Evolutionary conservation across 1,139 yeast genomes (phyloP), one percentile per base, ranked within the genome.

Genomic region (Zygotorulaspora mrakii): DNA sequence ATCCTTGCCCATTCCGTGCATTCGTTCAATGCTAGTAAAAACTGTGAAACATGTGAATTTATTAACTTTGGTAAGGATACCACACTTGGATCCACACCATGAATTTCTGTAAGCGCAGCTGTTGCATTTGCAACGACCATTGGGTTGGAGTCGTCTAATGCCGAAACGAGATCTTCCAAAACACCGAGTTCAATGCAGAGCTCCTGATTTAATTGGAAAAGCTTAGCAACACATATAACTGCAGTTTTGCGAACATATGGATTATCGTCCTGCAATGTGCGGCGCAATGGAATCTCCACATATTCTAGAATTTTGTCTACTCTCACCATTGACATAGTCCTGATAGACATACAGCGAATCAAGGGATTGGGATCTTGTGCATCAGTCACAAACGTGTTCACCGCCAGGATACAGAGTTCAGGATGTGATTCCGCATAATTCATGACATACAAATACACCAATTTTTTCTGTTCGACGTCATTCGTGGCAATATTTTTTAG

Each of bases 1-100:
- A 91, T 84, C 57, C 98, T 76, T 5, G 98, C 98, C 99, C 99
- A 94, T 67, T 94, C 99, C 1, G 97, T 89, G 66, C 97, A 91
- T 66, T 94, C 99, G 63, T 89, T 89, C 50, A 94, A 71, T 20
- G 96, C 95, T 51, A 79, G 71, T 46, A 94, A 70, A 46, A 91
- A 73, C 54, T 58, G 67, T 50, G 64, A 68, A 44, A 65, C 75
- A 63, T 58, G 70, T 50, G 45, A 43, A 26, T 53, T 50, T 5
- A 59, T 57, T 35, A 60, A 44, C 61, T 76, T 57, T 7, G 46
- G 35, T 26, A 60, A 32, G 14, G 50, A 37, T 23, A 67, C 49
- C 50, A 69, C 61, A 40, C 67, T 62, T 42, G 85, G 76, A 53
- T 83, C 81, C 62, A 81, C 68, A 47, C 80, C 86, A 54, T 78